These are phyloP conservation scores for Panicum hallii DNA, from an alignment of 202 grass and related monocot species.

Conservation along the genomic window DNA sequence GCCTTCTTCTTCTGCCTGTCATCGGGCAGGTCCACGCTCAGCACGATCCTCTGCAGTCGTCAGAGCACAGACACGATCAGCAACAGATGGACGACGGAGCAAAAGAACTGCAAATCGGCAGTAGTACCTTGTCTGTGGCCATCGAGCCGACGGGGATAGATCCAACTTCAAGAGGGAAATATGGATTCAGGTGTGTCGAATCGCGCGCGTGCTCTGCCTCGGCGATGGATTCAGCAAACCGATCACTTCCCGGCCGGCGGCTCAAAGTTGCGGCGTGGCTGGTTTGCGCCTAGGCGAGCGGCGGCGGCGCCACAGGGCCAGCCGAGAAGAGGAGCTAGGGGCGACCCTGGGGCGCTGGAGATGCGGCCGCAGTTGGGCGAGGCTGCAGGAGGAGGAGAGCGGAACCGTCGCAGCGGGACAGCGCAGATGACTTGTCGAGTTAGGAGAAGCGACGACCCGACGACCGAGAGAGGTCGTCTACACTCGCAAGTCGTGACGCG, in stretches of 20 bases:
- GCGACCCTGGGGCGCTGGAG: too few species aligned
- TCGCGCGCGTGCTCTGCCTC: neutral
- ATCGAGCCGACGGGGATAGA: neutral
- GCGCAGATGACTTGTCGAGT: too few species aligned
- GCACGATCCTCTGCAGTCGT: neutral
- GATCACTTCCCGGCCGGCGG: neutral
- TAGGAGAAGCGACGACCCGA: too few species aligned
- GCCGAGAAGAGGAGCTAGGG: too few species aligned
- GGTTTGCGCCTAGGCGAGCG: neutral
- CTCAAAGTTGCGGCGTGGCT: neutral
- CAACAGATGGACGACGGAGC: neutral
- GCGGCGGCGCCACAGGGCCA: too few species aligned
- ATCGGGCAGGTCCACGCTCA: neutral
- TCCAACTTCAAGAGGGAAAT: neutral
- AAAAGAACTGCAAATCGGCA: neutral
- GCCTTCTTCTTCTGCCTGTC: neutral
- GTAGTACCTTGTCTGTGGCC: neutral
- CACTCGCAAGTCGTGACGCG: too few species aligned
- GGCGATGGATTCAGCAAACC: neutral
- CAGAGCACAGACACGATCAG: slow-evolving; percentile 1
- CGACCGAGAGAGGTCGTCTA: too few species aligned
- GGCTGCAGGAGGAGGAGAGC: too few species aligned
- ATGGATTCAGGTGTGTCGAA: neutral
- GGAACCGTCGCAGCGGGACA: too few species aligned
- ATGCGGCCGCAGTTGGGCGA: too few species aligned